Evolutionary conservation across 139 green algal genomes (phyloP), one percentile per base, ranked within the genome.

Genomic region (Desmodesmus armatus): DNA sequence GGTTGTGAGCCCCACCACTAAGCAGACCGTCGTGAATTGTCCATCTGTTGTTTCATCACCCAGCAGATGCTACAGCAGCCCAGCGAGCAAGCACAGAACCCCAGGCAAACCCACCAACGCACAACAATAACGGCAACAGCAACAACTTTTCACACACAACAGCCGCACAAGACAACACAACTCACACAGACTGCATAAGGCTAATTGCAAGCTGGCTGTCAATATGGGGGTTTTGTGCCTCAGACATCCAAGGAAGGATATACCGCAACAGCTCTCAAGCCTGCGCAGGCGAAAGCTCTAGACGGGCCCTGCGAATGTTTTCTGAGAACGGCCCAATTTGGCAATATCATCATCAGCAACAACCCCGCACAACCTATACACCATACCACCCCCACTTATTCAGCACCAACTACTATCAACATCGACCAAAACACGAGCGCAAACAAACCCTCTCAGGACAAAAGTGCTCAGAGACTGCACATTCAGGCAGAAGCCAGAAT

Each of bases 271-370:
- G 91, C 91, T 94, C 91, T 94, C 91, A 91, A 94, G 86, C 91
- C 91, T 73, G 91, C 91, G 80, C 89, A 87, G 89, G 91, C 88
- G 89, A 94, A 91, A 92, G 88, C 91, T 94, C 90, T 93, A 92
- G 90, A 88, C 88, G 90, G 91, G 91, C 88, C 83, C 91, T 94
- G 91, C 91, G 91, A 94, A 94, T 94, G 90, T 89, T 93, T 73
- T 91, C 85, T 93, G 91, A 94, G 90, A 94, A 89, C 89, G 88
- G 87, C 89, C 91, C 89, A 88, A 72, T 86, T 91, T 88, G 87
- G 89, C 81, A 88, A 89, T 60, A 82, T 91, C 83, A 91, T 95
- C 90, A 89, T 89, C 47, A 82, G 90, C 88, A 67, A 41, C 66
- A 71, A 49, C 49, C 25, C 35, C 39, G n/a, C n/a, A n/a, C n/a